A percentile compares a stretch with the other conserved stretches of the same genome.
Conservation (phyloP, 257 asterid genomes). For the Ilex aquifolium region DNA sequence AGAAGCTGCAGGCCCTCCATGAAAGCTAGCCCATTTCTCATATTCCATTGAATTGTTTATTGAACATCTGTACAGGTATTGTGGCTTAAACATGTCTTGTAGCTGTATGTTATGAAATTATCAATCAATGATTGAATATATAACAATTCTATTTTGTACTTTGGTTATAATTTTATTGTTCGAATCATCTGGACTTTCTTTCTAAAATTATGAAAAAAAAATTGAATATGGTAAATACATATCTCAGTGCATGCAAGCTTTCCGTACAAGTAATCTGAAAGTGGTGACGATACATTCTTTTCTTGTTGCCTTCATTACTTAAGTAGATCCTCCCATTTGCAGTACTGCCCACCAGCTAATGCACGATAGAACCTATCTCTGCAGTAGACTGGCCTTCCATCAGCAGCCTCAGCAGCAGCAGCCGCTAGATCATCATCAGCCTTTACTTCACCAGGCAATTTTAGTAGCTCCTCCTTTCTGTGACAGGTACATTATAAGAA, state of each 20-base stretch:
- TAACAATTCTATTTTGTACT: not conserved
- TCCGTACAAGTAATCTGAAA: not conserved
- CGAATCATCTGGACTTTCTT: not conserved
- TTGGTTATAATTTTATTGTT: not conserved
- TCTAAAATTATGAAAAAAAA: not conserved
- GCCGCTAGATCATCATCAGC: constrained; percentile 77
- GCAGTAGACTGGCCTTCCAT: constrained; percentile 82
- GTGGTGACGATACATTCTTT: not conserved
- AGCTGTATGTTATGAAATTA: not conserved
- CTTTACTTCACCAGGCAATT: constrained; percentile 62
- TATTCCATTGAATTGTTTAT: no score
- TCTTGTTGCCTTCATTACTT: constrained; percentile 15
- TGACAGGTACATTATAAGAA: constrained; percentile 7
- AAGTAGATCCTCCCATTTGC: constrained; percentile 74
- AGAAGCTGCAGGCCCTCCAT: no score
- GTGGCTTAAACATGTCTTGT: not conserved
- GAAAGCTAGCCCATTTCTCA: no score
- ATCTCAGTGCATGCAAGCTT: not conserved
- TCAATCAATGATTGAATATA: not conserved
- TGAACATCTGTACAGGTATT: not conserved
- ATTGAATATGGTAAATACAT: not conserved
- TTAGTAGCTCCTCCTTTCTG: constrained; percentile 76
- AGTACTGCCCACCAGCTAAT: constrained; percentile 77
- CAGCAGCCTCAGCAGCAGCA: constrained; percentile 75
- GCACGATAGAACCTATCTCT: constrained; percentile 75